Percentiles rank a stretch among this genome's conserved stretches.
phyloP scores from a whole-genome alignment of 176 grass and related monocot species.

The Rhynchospora breviuscula region DNA sequence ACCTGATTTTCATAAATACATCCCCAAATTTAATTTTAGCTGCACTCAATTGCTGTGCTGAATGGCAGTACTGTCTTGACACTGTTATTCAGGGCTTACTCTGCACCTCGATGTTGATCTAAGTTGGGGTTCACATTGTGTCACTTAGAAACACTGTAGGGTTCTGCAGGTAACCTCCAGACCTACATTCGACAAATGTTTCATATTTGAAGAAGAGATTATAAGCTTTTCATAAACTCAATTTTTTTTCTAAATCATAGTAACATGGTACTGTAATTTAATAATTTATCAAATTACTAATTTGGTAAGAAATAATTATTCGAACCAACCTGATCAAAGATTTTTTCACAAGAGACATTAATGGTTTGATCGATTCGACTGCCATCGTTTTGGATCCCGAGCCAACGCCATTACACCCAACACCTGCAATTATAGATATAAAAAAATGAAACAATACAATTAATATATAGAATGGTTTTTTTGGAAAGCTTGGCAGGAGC shows the following conservation, averaged over 20 bases:
- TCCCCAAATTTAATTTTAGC: neutral
- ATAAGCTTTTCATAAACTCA: neutral
- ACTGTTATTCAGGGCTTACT: neutral
- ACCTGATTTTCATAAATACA: neutral
- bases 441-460: neutral
- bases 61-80: neutral
- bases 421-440: neutral
- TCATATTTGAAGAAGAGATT: neutral
- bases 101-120: neutral
- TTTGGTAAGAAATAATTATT: neutral
- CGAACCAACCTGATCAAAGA: neutral
- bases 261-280: too few relatives aligned
- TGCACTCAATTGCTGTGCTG: neutral
- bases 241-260: neutral
- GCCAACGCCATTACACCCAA: neutral
- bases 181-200: neutral
- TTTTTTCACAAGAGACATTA: neutral
- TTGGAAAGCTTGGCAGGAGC: too few relatives aligned
- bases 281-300: constrained; percentile 4
- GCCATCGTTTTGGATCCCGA: neutral
- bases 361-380: neutral
- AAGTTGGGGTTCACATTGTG: neutral
- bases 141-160: neutral
- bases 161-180: neutral
- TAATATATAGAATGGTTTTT: neutral